Percentiles rank a stretch among this genome's conserved stretches.
phyloP scores from a whole-genome alignment of 2,329 filamentous ascomycete species.

The Immersiporthe knoxdaviesiana region DNA sequence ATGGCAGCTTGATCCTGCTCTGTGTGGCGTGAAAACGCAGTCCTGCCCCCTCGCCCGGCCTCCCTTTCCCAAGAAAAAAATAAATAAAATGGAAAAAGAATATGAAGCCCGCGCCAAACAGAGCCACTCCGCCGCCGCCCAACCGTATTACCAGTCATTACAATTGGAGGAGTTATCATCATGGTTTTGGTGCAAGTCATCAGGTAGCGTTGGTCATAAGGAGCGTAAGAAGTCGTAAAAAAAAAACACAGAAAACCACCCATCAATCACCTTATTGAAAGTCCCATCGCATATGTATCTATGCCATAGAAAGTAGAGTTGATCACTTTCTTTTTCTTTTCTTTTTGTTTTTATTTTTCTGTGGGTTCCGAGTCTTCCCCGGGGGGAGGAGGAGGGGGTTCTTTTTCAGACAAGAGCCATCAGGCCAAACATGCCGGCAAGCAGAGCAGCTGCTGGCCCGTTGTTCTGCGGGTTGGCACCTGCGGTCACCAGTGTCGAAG shows the following conservation, averaged over 20 bases:
- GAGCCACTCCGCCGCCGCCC: background rate
- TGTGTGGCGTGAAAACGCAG: background rate
- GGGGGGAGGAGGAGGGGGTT: background rate
- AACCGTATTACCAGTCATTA: background rate
- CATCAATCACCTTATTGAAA: too few species aligned
- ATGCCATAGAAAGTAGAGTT: background rate
- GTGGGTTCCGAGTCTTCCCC: background rate
- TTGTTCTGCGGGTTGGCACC: conserved; percentile 39
- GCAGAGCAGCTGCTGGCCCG: conserved; percentile 41
- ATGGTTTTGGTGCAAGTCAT: background rate
- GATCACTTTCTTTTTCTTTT: background rate
- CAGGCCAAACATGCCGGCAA: conserved; percentile 45
- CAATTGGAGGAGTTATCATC: conserved; percentile 1
- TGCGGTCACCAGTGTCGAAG: conserved; percentile 36
- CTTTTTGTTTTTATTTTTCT: background rate
- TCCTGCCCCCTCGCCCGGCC: background rate
- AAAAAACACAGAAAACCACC: conserved; percentile 4
- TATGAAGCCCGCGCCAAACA: background rate
- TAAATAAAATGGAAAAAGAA: background rate
- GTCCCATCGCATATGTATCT: background rate
- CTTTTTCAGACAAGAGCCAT: conserved; percentile 45
- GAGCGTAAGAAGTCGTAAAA: conserved; percentile 27
- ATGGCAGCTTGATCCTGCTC: conserved; percentile 6
- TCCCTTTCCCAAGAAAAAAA: background rate
- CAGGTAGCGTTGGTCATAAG: conserved; percentile 9